Evolutionary conservation across 2,329 filamentous ascomycete genomes (phyloP).

Genomic region (Dactylella cylindrospora): DNA sequence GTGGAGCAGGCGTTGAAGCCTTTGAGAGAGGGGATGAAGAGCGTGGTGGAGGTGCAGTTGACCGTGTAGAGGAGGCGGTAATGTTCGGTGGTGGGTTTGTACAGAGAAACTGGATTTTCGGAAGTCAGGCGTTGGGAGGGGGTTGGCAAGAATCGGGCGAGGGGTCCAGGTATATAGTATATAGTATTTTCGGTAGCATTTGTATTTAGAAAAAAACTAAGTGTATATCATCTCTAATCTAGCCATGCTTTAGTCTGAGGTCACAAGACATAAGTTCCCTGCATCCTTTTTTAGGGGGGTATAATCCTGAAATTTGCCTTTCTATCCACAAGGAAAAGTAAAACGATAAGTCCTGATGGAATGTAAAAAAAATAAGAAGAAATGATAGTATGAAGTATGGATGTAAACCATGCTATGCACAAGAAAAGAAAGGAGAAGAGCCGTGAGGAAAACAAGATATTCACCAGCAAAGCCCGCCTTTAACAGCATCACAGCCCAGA

Average conservation of each 20-base stretch:
- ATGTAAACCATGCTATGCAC: constrained; percentile 3
- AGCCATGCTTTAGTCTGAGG: too few relatives aligned
- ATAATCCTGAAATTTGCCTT: constrained; percentile 27
- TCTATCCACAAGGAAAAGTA: constrained; percentile 23
- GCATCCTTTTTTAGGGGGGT: constrained; percentile 2
- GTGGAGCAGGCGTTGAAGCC: constrained; percentile 56
- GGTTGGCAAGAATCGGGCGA: background rate
- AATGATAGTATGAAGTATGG: too few relatives aligned
- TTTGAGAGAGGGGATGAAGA: constrained; percentile 52
- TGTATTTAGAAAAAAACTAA: too few relatives aligned
- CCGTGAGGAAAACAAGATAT: background rate
- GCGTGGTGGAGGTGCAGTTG: constrained; percentile 53
- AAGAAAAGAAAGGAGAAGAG: constrained; percentile 1
- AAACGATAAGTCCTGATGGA: background rate
- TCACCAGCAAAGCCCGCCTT: background rate
- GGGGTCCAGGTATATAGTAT: too few relatives aligned
- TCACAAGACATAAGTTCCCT: too few relatives aligned
- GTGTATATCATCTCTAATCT: too few relatives aligned
- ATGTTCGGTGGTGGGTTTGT: too few relatives aligned
- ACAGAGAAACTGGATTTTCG: background rate
- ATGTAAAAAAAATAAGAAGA: background rate
- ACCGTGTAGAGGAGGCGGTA: constrained; percentile 51
- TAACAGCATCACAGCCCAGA: too few relatives aligned
- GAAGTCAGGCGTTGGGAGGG: constrained; percentile 3
- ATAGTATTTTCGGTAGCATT: background rate